Evolutionary conservation across 2,329 filamentous ascomycete genomes (phyloP), one percentile per base, ranked within the genome.

Genomic region (Penicillium sp.): DNA sequence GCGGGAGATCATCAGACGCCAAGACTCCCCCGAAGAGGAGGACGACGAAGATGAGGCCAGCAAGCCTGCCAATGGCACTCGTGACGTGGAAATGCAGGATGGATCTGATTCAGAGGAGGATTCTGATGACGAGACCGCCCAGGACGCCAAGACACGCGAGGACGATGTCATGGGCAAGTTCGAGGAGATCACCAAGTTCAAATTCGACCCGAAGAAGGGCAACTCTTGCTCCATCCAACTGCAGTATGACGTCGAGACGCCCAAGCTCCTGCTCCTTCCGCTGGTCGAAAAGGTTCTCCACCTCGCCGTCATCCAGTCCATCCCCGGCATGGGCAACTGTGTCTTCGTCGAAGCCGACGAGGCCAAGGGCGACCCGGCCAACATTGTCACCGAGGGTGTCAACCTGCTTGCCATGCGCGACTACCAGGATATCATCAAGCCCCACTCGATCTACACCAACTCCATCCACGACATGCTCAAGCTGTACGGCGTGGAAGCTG

Each of bases 401-500:
- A 99, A 97, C 71, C 77, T 99, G 35, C 78, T 81, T 56, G 91
- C 91, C 22, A 95, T 99, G 87, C 90, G 93, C 67, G 84, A 87
- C 53, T 93, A 89, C 69, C 81, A 86, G 61, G 82, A 93, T 64
- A 84, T 87, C 67, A 88, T 97, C 73, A 84, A 96, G 71, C 88
- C 89, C 1, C 84, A 95, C 73, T 82, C 80, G 47, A 85, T 95
- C 63, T 84, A 87, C 71, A 96, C 92, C 57, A 99, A 99, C 75
- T 92, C 95, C 62, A 91, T 97, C 57, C 85, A 85, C 30, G 83
- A 90, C 31, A 88, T 97, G 69, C 82, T 97, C 12, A 76, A 79
- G 19, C 80, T 88, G 44, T 99, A 97, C 68, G 93, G 93, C 58
- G 90, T 99, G 4, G 93, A 99, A 74, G 93, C 93, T 1, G 90